Base-by-base conservation (phyloP, 2,329 filamentous ascomycete genomes). In the Stachybotrys chlorohalonatus region DNA sequence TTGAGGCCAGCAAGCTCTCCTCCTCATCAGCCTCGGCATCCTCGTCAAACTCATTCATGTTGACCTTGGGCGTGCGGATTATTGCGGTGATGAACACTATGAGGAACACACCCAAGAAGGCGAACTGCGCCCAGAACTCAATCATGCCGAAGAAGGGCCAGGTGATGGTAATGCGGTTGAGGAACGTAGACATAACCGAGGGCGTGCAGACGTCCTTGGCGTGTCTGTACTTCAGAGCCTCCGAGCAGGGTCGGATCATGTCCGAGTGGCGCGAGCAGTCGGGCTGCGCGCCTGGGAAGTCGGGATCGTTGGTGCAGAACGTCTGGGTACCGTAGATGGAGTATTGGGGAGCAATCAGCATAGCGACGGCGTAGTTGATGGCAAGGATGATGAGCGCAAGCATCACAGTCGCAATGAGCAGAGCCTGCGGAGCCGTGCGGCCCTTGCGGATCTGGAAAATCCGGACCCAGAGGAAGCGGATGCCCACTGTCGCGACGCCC, bases 101-200 rank as follows among this genome's bases (percentile, higher is more conserved):
- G 9, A 96, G 70, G 70, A 95, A 96, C 17, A 96, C 78, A 39
- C 72, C 87, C 48, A 99, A 73, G 73, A 99, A 97, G 11, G 81
- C 88, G 66, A 96, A 97, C 65, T 99, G 94, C 0, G 91, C 89
- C 91, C 92, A 99, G 70, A 97, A 99, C 61, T 90, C 82, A n/a
- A 97, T 75, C 11, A 87, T 84, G 11, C 94, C 94, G 65, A 99
- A 95, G 67, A 96, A 90, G 6, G 94, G 92, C 80, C 94, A 99
- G 67, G 95, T 96, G 65, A 96, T 82, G 24, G 89, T 92, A 57
- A 96, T 83, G 49, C 92, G 85, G 71, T 97, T 96, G 60, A 99
- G 78, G 71, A 99, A 95, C 0, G 90, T 96, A 56, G 89, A 94
- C 68, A 92, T 88, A 45, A 96, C 85, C 24, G 87, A 93, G 0